These are phyloP conservation scores for Calocybe gangraenosa DNA, from an alignment of 768 basidiomycete species.

Conservation along the genomic window DNA sequence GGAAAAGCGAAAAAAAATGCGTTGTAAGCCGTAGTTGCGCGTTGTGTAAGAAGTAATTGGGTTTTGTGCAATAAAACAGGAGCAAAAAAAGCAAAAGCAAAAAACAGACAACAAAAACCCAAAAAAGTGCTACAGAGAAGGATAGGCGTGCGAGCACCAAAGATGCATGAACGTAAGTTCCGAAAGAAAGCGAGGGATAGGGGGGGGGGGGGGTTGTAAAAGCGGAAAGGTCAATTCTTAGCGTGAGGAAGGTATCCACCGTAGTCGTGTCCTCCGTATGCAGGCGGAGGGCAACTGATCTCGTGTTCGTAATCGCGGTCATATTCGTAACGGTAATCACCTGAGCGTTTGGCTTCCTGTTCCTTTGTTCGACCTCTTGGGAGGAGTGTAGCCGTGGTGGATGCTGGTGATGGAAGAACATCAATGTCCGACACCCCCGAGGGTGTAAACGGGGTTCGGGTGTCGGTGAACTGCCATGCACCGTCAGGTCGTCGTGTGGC, in stretches of 20 bases:
- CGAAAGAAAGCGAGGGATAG: no score
- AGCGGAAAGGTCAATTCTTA: slow-evolving; percentile 2
- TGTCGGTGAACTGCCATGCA: slow-evolving; percentile 50
- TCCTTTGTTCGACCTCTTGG: slow-evolving; percentile 13
- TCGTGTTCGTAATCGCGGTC: slow-evolving; percentile 18
- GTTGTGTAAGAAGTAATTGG: no score
- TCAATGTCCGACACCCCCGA: slow-evolving; percentile 34
- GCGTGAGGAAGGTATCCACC: slow-evolving; percentile 5
- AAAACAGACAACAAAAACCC: no score
- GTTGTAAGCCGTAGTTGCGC: no score
- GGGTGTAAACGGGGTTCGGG: slow-evolving; percentile 36
- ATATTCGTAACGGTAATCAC: slow-evolving; percentile 10
- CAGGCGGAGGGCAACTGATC: slow-evolving; percentile 23
- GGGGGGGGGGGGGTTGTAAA: not conserved
- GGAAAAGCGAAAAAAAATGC: no score
- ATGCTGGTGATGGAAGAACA: slow-evolving; percentile 23
- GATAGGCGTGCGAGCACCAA: no score
- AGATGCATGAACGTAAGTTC: no score
- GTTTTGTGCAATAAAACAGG: no score
- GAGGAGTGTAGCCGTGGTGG: slow-evolving; percentile 10
- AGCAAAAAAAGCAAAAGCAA: no score
- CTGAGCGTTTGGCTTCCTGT: slow-evolving; percentile 16
- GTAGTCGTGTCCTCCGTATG: slow-evolving; percentile 16
- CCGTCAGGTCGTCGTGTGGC: slow-evolving; percentile 50
- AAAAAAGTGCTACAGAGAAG: no score